Evolutionary conservation across 2,329 filamentous ascomycete species (phyloP), one percentile per base, ranked within the genome.

Genomic region (Arthroderma sp.): DNA sequence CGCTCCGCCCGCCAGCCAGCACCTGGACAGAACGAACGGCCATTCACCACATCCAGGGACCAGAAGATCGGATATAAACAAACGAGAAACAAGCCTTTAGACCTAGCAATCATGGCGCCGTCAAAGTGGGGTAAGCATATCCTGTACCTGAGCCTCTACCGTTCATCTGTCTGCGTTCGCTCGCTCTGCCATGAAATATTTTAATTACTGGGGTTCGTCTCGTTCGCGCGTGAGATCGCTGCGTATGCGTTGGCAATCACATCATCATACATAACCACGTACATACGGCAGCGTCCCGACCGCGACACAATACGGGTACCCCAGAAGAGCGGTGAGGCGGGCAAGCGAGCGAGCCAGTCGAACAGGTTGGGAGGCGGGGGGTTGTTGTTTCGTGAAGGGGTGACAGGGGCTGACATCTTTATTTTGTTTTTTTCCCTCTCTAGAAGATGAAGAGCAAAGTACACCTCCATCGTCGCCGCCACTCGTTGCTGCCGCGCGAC

Each of bases 371-470:
- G 28, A 7, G 28, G 23, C n/a, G n/a, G 11, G 35, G 19, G 9
- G 38, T n/a, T 11, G 39, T 17, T 9, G n/a, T 5, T 38, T 28
- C 4, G n/a, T 44, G 19, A 43, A 41, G 58, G 52, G 60, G 31
- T 47, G 43, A 47, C 41, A 47, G 41, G 41, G 41, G 47, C 47
- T 51, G 25, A 51, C 47, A 51, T 37, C n/a, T 17, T 35, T 57
- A 41, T 52, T 49, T 55, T n/a, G 15, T 35, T 33, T 33, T 17
- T 23, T 7, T 23, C n/a, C n/a, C n/a, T 49, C 15, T 31, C 3
- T 54, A 67, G 71, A 72, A 59, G 73, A 75, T 23, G 71, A 83
- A 61, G 82, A 85, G 64, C 78, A 78, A 63, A 78, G 76, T 63
- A 75, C 76, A 59, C 72, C 77, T 62, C 73, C 69, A 38, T 76